Base-by-base conservation (phyloP, 208 protist species). In the Crithidia thermophila region DNA sequence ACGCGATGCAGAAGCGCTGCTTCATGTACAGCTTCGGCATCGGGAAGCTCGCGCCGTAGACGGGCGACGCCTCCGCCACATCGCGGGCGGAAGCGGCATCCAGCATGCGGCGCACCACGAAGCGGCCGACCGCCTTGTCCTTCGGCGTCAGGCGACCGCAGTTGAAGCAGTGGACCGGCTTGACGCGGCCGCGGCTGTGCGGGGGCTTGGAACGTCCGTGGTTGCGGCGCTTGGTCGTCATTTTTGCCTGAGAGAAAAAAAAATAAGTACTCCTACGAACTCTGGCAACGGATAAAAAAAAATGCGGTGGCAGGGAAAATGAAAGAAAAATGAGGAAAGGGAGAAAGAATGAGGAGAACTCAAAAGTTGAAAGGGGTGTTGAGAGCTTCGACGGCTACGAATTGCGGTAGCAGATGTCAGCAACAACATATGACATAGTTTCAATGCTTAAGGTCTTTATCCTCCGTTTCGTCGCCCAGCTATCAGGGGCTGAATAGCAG, bases 21-120 rank as follows among this genome's bases (percentile, higher is more conserved):
- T 99, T 99, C 81, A 98, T 90, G 95, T 99, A 99, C 55, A 99
- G 84, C 96, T 99, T 99, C 61, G 99, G 99, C 74, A 99, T 94
- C 61, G 82, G 82, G 82, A 94, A 97, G 67, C 83, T 90, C 75
- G 86, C 79, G 28, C 98, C 86, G 75, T 97, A 96, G 63, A 98
- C 72, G 47, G 81, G 89, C 64, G 89, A 98, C 56, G 95, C 91
- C 75, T 99, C 98, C 21, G 85, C 84, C 59, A 99, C 98, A 94
- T 99, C 98, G 72, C 97, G 93, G 39, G 98, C 86, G 28, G 97
- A 98, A 43, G 98, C 97, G 70, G 88, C 86, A 76, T 99, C 98
- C 57, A 99, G 91, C 80, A 99, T 99, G 89, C 98, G 98, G 82
- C 98, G 95, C 65, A 99, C 96, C 40, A 99, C 82, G 82, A 99